Conservation (phyloP, 768 basidiomycete species). For the Termitomyces sp. region DNA sequence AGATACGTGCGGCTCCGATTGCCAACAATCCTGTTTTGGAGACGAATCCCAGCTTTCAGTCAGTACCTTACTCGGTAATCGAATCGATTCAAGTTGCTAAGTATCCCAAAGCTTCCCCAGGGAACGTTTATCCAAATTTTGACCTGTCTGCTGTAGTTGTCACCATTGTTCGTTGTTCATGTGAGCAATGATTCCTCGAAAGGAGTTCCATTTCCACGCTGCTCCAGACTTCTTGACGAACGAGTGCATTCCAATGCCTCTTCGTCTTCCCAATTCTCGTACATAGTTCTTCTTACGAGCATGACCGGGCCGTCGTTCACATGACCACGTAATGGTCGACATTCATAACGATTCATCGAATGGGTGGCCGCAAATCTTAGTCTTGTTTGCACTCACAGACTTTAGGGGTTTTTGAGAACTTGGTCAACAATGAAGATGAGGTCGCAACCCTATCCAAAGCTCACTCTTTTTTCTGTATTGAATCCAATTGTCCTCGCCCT, state of each 20-base stretch:
- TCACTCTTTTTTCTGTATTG: neutral
- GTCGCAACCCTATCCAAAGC: neutral
- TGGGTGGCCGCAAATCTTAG: too few relatives aligned
- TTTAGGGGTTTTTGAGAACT: neutral
- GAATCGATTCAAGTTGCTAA: too few relatives aligned
- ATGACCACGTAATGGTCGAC: neutral
- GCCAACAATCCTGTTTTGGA: too few relatives aligned
- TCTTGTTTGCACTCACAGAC: neutral
- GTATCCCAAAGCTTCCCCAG: too few relatives aligned
- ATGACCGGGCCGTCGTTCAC: neutral
- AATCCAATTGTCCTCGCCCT: neutral
- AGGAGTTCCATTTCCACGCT: neutral
- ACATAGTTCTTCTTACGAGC: neutral
- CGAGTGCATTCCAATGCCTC: neutral
- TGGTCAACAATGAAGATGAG: neutral
- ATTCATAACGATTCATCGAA: neutral
- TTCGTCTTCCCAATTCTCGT: neutral
- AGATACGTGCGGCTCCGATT: too few relatives aligned
- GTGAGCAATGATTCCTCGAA: neutral
- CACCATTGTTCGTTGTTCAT: neutral
- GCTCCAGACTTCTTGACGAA: neutral
- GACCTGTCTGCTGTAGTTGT: too few relatives aligned
- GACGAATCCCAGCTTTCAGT: too few relatives aligned
- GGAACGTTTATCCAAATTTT: too few relatives aligned
- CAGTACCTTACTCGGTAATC: too few relatives aligned